Conservation (phyloP, 257 asterid genomes). For the Paulownia fortunei region DNA sequence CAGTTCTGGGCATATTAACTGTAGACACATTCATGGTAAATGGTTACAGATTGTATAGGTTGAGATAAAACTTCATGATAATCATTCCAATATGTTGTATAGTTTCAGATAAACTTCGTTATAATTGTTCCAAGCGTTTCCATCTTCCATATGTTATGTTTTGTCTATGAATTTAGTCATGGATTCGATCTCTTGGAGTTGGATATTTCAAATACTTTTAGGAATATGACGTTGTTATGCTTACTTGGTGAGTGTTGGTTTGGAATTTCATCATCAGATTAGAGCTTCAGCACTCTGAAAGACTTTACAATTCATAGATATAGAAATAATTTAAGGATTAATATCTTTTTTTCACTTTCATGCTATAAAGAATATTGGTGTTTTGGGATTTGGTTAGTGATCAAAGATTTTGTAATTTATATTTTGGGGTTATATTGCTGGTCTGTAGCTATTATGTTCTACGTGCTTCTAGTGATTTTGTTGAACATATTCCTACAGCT, state of each 20-base stretch:
- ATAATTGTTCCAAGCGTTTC: background rate
- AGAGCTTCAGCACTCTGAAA: slow-evolving; percentile 3
- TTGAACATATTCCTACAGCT: slow-evolving; percentile 54
- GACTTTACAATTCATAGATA: background rate
- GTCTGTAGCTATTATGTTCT: background rate
- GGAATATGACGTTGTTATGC: background rate
- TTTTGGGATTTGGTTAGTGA: slow-evolving; percentile 6
- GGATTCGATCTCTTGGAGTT: background rate
- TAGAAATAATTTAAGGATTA: background rate
- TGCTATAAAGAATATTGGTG: background rate
- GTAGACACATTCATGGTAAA: background rate
- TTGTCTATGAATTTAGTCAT: background rate
- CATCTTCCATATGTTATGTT: background rate
- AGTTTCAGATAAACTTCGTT: no score
- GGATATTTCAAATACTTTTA: background rate
- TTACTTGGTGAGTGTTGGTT: slow-evolving; percentile 7
- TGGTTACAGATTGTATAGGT: background rate
- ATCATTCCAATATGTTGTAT: slow-evolving; percentile 17
- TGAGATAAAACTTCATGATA: background rate
- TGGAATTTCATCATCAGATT: slow-evolving; percentile 6
- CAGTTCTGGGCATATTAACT: background rate
- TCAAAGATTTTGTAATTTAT: background rate
- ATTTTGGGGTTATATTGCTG: background rate
- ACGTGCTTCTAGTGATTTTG: slow-evolving; percentile 7
- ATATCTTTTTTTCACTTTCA: background rate